A percentile compares a stretch with the other conserved stretches of the same genome.
These are phyloP conservation scores for Metarhizium anisopliae DNA, from an alignment of 2,329 filamentous ascomycete species.

Conservation along the genomic window DNA sequence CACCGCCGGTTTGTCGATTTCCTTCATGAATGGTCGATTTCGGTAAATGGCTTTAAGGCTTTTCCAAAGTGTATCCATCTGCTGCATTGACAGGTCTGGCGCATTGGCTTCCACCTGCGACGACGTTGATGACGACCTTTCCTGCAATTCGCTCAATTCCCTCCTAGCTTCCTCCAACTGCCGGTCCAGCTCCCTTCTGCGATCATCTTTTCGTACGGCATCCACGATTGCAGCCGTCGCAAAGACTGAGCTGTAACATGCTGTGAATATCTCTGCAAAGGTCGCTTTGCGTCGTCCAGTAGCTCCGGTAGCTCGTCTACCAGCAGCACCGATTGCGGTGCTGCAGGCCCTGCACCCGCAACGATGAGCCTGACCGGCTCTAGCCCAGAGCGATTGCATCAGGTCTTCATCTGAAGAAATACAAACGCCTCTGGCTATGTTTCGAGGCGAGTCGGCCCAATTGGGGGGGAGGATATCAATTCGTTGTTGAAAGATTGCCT, in stretches of 20 bases:
- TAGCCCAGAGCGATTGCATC: conserved; percentile 64
- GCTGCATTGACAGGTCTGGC: conserved; percentile 13
- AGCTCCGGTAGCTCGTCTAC: conserved; percentile 41
- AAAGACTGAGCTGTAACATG: conserved; percentile 59
- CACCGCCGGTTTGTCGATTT: conserved; percentile 21
- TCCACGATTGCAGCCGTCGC: conserved; percentile 57
- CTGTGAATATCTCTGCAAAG: conserved; percentile 49
- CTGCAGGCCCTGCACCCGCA: conserved; percentile 57
- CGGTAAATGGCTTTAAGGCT: conserved; percentile 20
- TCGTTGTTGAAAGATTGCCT: background rate
- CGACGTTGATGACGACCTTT: conserved; percentile 17
- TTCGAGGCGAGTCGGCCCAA: background rate
- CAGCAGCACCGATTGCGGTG: conserved; percentile 36
- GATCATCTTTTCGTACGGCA: conserved; percentile 46
- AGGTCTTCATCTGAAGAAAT: conserved; percentile 20
- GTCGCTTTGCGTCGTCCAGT: conserved; percentile 40
- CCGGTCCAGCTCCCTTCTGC: conserved; percentile 51
- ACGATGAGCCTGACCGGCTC: conserved; percentile 53
- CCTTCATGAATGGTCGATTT: conserved; percentile 27
- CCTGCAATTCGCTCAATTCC: conserved; percentile 31
- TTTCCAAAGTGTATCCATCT: conserved; percentile 24
- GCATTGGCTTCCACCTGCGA: conserved; percentile 6
- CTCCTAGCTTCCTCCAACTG: conserved; percentile 47
- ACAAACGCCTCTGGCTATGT: background rate
- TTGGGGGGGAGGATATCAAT: conserved; percentile 1